A percentile compares a stretch with the other conserved stretches of the same genome.
phyloP scores from a whole-genome alignment of 257 asterid species.

The Jasminum sambac region DNA sequence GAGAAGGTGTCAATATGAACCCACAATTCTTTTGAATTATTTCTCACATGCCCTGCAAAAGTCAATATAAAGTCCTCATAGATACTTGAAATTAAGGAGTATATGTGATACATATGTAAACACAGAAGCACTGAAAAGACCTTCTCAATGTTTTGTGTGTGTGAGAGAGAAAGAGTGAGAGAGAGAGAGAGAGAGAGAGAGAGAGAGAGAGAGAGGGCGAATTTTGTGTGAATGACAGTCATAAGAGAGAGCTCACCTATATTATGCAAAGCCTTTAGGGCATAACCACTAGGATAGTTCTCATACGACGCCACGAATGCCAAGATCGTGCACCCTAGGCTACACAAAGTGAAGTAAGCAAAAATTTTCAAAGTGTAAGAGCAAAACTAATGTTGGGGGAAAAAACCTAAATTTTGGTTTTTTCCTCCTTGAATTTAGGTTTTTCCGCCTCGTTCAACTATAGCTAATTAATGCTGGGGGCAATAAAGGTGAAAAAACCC shows the following conservation, averaged over 20 bases:
- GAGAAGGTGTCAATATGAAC: constrained; percentile 91
- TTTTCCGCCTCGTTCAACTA: too few species aligned
- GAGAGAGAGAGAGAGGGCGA: not conserved
- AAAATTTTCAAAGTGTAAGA: constrained; percentile 13
- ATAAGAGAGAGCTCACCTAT: constrained; percentile 52
- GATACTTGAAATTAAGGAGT: constrained; percentile 9
- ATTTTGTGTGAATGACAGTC: constrained; percentile 21
- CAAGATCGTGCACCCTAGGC: constrained; percentile 80
- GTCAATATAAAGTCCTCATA: constrained; percentile 18
- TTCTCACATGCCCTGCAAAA: constrained; percentile 49
- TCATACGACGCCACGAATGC: constrained; percentile 82
- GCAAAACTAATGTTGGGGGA: too few species aligned
- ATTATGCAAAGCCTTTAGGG: constrained; percentile 66
- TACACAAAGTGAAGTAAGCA: constrained; percentile 56
- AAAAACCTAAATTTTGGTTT: too few species aligned
- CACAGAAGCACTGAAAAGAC: not conserved
- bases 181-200: not conserved
- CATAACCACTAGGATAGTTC: constrained; percentile 92
- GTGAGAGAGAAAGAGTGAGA: not conserved
- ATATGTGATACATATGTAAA: not conserved
- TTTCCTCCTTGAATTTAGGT: too few species aligned
- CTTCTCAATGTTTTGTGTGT: constrained; percentile 6
- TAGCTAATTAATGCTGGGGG: too few species aligned
- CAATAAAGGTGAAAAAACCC: too few species aligned
- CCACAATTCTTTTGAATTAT: constrained; percentile 53